Conservation (phyloP, 306 rosid species). For the Betula pendula region DNA sequence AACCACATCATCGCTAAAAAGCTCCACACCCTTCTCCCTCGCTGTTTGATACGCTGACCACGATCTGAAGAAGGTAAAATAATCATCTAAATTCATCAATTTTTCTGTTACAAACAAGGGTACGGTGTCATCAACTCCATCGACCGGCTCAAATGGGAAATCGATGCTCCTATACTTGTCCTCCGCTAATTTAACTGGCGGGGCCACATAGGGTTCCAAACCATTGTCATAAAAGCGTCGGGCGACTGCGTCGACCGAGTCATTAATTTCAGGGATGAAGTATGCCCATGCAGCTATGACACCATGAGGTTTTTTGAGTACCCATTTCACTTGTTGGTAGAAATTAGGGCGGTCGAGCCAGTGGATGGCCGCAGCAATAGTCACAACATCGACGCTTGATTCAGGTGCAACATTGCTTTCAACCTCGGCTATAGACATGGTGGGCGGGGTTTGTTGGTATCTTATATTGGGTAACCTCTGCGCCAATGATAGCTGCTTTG, state of each 20-base stretch:
- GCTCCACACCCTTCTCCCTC: constrained; percentile 67
- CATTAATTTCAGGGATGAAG: constrained; percentile 47
- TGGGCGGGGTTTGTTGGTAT: constrained; percentile 55
- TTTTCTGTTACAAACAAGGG: constrained; percentile 60
- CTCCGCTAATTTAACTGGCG: constrained; percentile 44
- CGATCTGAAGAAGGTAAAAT: constrained; percentile 53
- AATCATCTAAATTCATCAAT: constrained; percentile 49
- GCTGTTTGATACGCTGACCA: constrained; percentile 84
- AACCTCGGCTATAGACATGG: constrained; percentile 49
- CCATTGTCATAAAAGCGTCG: constrained; percentile 31
- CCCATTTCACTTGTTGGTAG: constrained; percentile 53
- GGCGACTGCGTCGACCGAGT: constrained; percentile 35
- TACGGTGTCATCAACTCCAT: constrained; percentile 56
- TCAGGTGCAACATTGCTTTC: constrained; percentile 45
- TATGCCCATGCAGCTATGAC: constrained; percentile 77
- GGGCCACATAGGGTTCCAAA: constrained; percentile 54
- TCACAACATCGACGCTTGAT: constrained; percentile 62
- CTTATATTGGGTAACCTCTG: constrained; percentile 54
- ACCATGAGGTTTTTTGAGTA: constrained; percentile 75
- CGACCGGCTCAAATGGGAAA: constrained; percentile 73
- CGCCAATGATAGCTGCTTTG: constrained; percentile 51
- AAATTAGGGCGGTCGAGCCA: constrained; percentile 69
- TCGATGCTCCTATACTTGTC: constrained; percentile 50
- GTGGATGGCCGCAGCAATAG: constrained; percentile 70
- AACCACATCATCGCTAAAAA: constrained; percentile 42